A percentile compares a stretch with the other conserved stretches of the same genome.
Conservation (phyloP, 2,329 filamentous ascomycete genomes). For the Diplodia mutila region DNA sequence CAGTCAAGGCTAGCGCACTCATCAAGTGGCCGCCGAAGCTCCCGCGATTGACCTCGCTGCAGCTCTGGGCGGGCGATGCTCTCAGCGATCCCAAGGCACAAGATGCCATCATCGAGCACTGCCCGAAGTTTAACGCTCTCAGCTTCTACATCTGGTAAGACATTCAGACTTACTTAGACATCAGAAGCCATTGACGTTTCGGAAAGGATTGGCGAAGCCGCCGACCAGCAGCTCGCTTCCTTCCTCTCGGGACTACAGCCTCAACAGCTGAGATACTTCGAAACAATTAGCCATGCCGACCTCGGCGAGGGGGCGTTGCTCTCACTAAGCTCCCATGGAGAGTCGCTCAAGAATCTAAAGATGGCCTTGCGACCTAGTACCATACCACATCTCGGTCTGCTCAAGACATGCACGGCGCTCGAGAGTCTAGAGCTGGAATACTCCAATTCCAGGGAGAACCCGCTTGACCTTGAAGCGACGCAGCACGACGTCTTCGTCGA, state of each 20-base stretch:
- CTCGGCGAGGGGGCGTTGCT: conserved; percentile 60
- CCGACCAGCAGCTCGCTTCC: conserved; percentile 61
- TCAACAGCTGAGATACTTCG: conserved; percentile 62
- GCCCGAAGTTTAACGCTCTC: conserved; percentile 64
- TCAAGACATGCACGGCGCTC: conserved; percentile 55
- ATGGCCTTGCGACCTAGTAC: conserved; percentile 55
- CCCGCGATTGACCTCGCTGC: conserved; percentile 61
- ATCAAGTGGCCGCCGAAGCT: conserved; percentile 63
- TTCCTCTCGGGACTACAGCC: conserved; percentile 62
- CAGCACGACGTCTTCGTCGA: conserved; percentile 58
- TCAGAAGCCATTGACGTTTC: neutral
- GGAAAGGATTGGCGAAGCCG: conserved; percentile 45
- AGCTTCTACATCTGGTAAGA: conserved; percentile 58
- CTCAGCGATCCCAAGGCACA: conserved; percentile 60
- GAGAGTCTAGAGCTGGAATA: conserved; percentile 56
- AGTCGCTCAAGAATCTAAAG: conserved; percentile 59
- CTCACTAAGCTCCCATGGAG: conserved; percentile 56
- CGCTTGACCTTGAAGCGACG: conserved; percentile 52
- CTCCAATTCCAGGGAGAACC: conserved; percentile 41
- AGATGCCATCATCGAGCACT: conserved; percentile 59
- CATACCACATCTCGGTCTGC: conserved; percentile 53
- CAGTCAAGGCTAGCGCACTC: conserved; percentile 58
- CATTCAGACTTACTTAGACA: conserved; percentile 27
- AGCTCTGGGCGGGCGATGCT: conserved; percentile 64
- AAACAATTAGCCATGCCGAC: conserved; percentile 60